Base-by-base conservation (phyloP, 2,329 filamentous ascomycete genomes). In the Bipolaris sorokiniana region DNA sequence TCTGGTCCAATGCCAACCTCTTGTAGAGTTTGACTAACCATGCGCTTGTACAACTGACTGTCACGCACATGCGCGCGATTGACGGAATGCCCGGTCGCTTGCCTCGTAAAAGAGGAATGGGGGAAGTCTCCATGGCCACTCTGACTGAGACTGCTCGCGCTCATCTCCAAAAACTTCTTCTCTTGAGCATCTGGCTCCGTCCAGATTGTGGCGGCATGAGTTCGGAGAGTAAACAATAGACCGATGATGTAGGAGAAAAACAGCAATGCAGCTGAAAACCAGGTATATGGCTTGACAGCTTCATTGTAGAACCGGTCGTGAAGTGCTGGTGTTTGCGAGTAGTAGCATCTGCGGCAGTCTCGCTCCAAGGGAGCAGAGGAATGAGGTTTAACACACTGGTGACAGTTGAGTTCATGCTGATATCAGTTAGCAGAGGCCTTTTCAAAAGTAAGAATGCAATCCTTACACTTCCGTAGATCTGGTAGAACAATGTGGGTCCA, bases 121-220 rank as follows among this genome's bases (percentile, higher is more conserved):
- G 71, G 71, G 7, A 69, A 67, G 1, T 74, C 72, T 7, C 72
- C 41, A 36, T 72, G 68, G 0, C 64, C 66, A 41, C 70, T 76
- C 36, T 65, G 64, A 48, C 67, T 72, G 22, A 77, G 64, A 36
- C 71, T 70, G 52, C 72, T 77, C 15, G 68, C 64, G 22, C 70
- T 62, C 58, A 79, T 75, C 45, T 80, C 78, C 37, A 71, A 62
- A 1, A 72, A 50, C 67, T 79, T 81, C 74, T 82, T 82, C 60
- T 83, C 81, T 46, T 70, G 65, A 42, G 65, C 67, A 54, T 83
- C 81, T 1, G 78, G 67, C 62, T 97, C 93, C 7, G 92, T 95
- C 95, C 95, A 99, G 64, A 99, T 99, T 44, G 97, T 90, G 4
- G 96, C 93, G 3, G 95, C 95, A 73, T 99, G 95, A 0, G 95